Evolutionary conservation across 805 yeast genomes (phyloP), one percentile per base, ranked within the genome.

Genomic region (Pichia nanzhaoensis): DNA sequence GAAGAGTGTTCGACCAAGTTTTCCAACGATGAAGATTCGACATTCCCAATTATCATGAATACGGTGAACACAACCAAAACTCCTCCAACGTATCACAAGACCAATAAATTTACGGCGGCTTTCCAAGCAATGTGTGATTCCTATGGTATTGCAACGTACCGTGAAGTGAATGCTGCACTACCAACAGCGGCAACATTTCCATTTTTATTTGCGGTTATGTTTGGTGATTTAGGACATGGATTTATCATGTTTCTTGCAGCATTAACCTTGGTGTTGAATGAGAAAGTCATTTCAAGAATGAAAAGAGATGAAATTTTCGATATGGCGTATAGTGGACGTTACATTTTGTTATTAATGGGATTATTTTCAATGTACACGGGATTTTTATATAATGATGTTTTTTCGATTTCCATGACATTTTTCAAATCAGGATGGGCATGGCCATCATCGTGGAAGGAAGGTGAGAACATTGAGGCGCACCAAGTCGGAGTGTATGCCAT

Each of bases 141-240:
- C 3, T 93, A 93, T 65, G 99, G 98, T 55, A 73, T 88, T 47
- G 93, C 96, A 9, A 77, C 88, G 3, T 93, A 93, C 67, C 82
- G 88, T 55, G 99, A 93, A 65, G 93, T 93, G 24, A 93, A 93
- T 64, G 96, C 99, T 4, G 99, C 95, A 44, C 70, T 93, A 51
- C 91, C 99, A 4, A 91, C 99, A 1, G 78, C 88, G 39, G 83
- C 93, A 21, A 93, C 99, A 0, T 93, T 93, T 71, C 99, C 99
- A 20, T 93, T 93, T 64, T 85, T 93, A 95, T 93, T 93, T 69
- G 97, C 99, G 24, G 84, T 93, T 57, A 93, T 93, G 99, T 93
- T 93, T 71, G 99, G 99, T 71, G 99, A 93, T 70, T 63, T 90
- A 48, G 99, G 99, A 14, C 99, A 93, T 69, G 99, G 99, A 5